Evolutionary conservation across 306 rosid species (phyloP), one percentile per base, ranked within the genome.

Genomic region (Prunus davidiana): DNA sequence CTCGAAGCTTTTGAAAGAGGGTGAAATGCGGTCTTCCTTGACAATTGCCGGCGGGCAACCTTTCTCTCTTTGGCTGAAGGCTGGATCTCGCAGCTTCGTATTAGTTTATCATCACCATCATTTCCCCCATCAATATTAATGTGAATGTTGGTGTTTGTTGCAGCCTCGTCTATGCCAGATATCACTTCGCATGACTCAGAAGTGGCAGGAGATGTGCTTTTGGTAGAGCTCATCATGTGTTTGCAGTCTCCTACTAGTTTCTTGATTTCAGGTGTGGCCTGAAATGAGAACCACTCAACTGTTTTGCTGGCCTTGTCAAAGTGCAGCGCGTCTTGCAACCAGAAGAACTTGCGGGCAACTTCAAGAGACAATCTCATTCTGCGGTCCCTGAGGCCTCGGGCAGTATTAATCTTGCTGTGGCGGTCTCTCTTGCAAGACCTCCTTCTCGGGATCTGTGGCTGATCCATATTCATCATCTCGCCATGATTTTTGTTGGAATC

Each of bases 291-390:
- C 99, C 99, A 95, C 55, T 89, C 98, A 5, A 95, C 97, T 0
- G 99, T 92, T 74, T 92, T 92, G 88, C 99, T 95, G 0, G 93
- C 96, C 81, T 91, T 92, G 71, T 95, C 99, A 50, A 84, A 91
- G 5, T 92, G 93, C 15, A 95, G 67, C 89, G 86, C 75, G 74
- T 95, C 99, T 81, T 95, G 99, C 22, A 95, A 79, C 0, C 95
- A 96, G 16, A 95, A 95, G 49, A 95, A 90, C 72, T 86, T 80
- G 32, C 78, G 81, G 3, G 98, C 99, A 20, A 92, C 97, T 2
- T 88, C 90, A 0, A 92, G 85, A 4, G 99, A 92, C 20, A 95
- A 9, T 56, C 99, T 87, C 99, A 92, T 92, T 82, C 99, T 85
- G 27, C 99, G 86, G 58, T 95, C 98, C 55, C 99, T 82, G 3